Percentiles rank a stretch among this genome's conserved stretches.
These are phyloP conservation scores for Camellia oleifera DNA, from an alignment of 179 eudicot genomes.

Conservation along the genomic window DNA sequence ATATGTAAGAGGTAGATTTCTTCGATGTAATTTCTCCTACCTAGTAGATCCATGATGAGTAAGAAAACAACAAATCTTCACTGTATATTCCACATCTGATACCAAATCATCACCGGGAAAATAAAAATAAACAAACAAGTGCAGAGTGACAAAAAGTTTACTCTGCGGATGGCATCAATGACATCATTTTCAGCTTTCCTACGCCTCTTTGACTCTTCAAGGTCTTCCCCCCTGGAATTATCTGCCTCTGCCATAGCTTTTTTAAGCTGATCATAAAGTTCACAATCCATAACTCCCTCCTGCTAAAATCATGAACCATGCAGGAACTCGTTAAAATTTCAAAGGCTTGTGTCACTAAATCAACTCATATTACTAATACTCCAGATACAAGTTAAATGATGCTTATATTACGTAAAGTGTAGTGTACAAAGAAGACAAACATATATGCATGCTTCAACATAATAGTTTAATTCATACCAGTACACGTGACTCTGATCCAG, in stretches of 20 bases:
- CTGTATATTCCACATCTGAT: conserved; percentile 4
- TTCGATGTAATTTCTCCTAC: neutral
- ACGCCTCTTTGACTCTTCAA: conserved; percentile 68
- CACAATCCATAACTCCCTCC: conserved; percentile 44
- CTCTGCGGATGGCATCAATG: conserved; percentile 63
- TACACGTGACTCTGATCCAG: conserved; percentile 29
- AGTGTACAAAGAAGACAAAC: neutral
- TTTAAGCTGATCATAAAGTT: conserved; percentile 61
- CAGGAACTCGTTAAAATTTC: neutral
- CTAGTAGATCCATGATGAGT: conserved; percentile 1
- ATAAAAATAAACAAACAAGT: neutral
- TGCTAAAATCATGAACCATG: conserved; percentile 30
- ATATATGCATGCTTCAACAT: neutral
- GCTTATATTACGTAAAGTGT: neutral
- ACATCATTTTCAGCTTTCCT: conserved; percentile 73
- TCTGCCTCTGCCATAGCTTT: conserved; percentile 66
- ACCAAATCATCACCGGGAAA: neutral
- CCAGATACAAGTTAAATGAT: neutral
- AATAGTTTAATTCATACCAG: conserved; percentile 38
- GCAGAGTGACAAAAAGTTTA: conserved; percentile 23
- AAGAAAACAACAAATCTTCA: neutral
- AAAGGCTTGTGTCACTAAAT: neutral
- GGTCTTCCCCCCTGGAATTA: conserved; percentile 54
- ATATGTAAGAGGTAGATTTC: neutral
- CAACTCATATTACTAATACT: neutral